These are phyloP conservation scores for Canavalia gladiata DNA, from an alignment of 306 rosid genomes.

Conservation along the genomic window DNA sequence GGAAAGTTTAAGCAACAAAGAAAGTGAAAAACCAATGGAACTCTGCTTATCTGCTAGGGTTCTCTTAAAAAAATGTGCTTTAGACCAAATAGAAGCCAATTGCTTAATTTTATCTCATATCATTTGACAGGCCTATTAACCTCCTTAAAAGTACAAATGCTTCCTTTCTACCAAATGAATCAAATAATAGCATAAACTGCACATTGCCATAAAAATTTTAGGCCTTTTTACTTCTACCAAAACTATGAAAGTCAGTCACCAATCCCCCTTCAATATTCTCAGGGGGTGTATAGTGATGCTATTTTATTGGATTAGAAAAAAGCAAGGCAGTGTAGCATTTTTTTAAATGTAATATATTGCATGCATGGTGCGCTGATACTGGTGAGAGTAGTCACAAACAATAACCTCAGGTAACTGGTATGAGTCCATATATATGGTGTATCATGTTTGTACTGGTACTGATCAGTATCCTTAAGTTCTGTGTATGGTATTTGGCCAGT, in stretches of 20 bases:
- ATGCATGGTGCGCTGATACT: conserved; percentile 28
- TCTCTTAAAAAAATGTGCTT: conserved; percentile 25
- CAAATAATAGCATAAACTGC: conserved; percentile 19
- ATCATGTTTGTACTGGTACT: background rate
- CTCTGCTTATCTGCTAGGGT: conserved; percentile 27
- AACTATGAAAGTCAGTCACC: conserved; percentile 8
- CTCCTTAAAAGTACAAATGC: background rate
- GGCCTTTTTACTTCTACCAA: conserved; percentile 1
- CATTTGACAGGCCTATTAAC: background rate
- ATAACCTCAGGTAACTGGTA: background rate
- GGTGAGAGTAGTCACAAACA: background rate
- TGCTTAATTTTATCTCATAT: conserved; percentile 11
- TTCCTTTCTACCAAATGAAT: conserved; percentile 9
- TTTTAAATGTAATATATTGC: conserved; percentile 25
- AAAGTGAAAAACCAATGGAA: conserved; percentile 7
- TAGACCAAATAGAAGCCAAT: conserved; percentile 30
- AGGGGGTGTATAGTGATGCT: too few relatives aligned
- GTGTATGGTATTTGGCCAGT: conserved; percentile 20
- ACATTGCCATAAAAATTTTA: conserved; percentile 15
- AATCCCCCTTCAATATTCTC: conserved; percentile 20
- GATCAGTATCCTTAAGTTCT: background rate
- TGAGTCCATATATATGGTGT: background rate
- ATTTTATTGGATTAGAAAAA: conserved; percentile 25
- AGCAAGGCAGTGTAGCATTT: conserved; percentile 10
- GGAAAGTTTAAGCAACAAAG: conserved; percentile 21